Evolutionary conservation across 768 basidiomycete species (phyloP), one percentile per base, ranked within the genome.

Genomic region (Coprinellus micaceus): DNA sequence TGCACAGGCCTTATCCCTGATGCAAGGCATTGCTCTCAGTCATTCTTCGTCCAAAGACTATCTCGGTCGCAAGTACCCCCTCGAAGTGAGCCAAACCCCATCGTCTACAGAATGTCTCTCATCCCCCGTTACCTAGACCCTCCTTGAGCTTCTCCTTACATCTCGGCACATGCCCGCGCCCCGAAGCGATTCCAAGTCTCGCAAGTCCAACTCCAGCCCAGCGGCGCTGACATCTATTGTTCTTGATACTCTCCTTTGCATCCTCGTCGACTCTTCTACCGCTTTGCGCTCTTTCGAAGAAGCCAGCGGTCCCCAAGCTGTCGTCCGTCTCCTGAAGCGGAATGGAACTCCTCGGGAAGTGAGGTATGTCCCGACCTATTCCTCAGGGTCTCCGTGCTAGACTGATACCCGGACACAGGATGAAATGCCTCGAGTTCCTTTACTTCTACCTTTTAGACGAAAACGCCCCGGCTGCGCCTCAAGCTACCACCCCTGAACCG

Each of bases 381-480:
- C n/a, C n/a, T n/a, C n/a, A n/a, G n/a, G n/a, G n/a, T n/a, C n/a
- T n/a, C n/a, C n/a, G n/a, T n/a, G n/a, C n/a, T n/a, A n/a, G n/a
- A n/a, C n/a, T n/a, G n/a, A n/a, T n/a, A n/a, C n/a, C n/a, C n/a
- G n/a, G n/a, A 10, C 15, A n/a, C 63, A 96, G 94, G 63, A 96
- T 97, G 89, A 96, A 96, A 74, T 96, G 93, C 59, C 77, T 98
- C 17, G 95, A 97, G 67, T 94, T 97, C 63, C 73, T 98, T 15
- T 96, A 96, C 69, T 97, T 95, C 69, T 98, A 98, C 68, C 78
- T 98, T 6, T 77, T 96, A 44, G 94, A 95, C 58, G 94, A 97
- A 66, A 83, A 82, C 11, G 36, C 40, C 13, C 37, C 50, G 9
- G 39, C 48, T 2, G 39, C 19, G 13, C 39, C 53, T 24, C 33